Percentiles rank a stretch among this genome's conserved stretches.
phyloP scores from a whole-genome alignment of 768 basidiomycete species.

The Hydnum rufescens region DNA sequence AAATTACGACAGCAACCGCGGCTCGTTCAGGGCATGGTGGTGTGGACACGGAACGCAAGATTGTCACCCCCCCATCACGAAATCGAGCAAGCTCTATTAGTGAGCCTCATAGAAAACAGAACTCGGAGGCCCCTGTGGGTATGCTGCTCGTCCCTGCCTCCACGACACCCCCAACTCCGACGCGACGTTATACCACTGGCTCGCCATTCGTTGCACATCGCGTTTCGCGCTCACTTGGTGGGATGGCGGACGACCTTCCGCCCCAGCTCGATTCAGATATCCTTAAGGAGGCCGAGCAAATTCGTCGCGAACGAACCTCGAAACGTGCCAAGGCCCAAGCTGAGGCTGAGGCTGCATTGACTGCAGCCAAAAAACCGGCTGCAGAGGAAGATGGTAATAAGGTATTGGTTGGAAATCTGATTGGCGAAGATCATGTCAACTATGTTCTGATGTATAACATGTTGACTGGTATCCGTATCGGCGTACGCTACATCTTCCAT shows the following conservation, averaged over 20 bases:
- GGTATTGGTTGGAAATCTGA: conserved; percentile 80
- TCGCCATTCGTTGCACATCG: background rate
- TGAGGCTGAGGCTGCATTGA: background rate
- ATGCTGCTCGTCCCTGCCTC: no score
- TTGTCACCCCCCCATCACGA: no score
- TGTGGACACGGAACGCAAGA: no score
- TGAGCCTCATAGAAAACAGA: no score
- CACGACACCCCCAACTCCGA: background rate
- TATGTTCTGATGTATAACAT: conserved; percentile 99
- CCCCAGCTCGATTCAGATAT: conserved; percentile 71
- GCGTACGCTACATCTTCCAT: conserved; percentile 31
- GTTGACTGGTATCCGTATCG: conserved; percentile 95
- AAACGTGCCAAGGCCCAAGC: conserved; percentile 31
- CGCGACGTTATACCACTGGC: background rate
- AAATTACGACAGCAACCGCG: no score
- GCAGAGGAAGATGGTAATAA: conserved; percentile 25
- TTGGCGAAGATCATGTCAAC: conserved; percentile 97
- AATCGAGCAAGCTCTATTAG: no score
- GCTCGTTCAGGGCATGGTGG: no score
- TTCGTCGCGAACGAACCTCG: conserved; percentile 53
- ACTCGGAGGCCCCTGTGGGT: no score
- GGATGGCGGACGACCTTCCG: no score
- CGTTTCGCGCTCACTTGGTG: background rate
- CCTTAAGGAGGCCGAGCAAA: conserved; percentile 72
- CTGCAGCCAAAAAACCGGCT: conserved; percentile 16